Conservation (phyloP, 169 alveolate species). For the Neospora caninum region DNA sequence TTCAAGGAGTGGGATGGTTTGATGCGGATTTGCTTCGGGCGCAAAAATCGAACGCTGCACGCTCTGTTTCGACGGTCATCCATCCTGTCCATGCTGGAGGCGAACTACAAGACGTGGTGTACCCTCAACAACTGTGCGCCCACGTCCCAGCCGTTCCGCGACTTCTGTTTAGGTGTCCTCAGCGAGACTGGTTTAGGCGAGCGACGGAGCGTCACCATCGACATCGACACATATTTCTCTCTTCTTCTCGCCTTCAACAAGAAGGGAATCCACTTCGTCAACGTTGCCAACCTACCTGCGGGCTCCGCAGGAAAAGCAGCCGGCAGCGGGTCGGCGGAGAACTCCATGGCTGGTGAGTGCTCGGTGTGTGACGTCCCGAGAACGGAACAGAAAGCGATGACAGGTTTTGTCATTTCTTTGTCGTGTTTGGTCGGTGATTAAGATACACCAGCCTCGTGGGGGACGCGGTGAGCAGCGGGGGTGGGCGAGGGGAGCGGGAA, state of each 20-base stretch:
- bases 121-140: slow-evolving; percentile 81
- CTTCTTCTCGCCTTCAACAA: slow-evolving; percentile 88
- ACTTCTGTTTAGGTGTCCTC: slow-evolving; percentile 73
- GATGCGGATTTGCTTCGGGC: slow-evolving; percentile 95
- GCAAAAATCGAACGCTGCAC: slow-evolving; percentile 96
- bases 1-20: slow-evolving; percentile 99
- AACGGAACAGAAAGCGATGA: too few species aligned
- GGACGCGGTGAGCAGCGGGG: too few species aligned
- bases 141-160: slow-evolving; percentile 68
- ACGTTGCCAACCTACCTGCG: slow-evolving; percentile 46
- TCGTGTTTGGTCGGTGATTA: not conserved
- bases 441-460: too few species aligned
- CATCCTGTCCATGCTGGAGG: slow-evolving; percentile 91
- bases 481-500: too few species aligned
- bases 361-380: not conserved
- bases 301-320: not conserved
- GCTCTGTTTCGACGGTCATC: slow-evolving; percentile 95
- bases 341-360: not conserved
- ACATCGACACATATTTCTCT: slow-evolving; percentile 86
- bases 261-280: slow-evolving; percentile 87
- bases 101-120: slow-evolving; percentile 91
- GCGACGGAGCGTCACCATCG: slow-evolving; percentile 86
- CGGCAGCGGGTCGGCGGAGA: not conserved
- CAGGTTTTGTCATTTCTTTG: too few species aligned
- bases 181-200: slow-evolving; percentile 78